Evolutionary conservation across 2,329 filamentous ascomycete genomes (phyloP).

Genomic region (Colletotrichum tropicale): DNA sequence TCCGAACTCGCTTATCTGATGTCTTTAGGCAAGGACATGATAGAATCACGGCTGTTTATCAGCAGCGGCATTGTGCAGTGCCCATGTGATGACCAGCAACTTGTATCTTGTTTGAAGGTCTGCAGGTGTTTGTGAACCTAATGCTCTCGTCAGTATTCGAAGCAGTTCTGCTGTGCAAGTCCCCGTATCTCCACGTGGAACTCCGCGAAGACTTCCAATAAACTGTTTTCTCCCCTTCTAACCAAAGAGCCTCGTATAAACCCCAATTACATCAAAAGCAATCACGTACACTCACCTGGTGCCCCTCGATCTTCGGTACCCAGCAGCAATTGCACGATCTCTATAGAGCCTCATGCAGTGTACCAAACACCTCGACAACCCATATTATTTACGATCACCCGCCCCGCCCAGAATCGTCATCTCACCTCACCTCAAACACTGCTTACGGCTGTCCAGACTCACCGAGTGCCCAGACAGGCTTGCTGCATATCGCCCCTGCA

Average conservation of each 20-base stretch:
- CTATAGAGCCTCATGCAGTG: neutral
- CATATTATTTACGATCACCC: neutral
- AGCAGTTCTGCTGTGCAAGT: neutral
- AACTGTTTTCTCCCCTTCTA: neutral
- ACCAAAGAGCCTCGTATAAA: neutral
- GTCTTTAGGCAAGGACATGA: neutral
- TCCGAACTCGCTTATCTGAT: neutral
- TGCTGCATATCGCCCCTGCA: neutral
- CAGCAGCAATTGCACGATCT: neutral
- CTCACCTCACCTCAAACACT: neutral
- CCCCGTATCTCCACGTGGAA: neutral
- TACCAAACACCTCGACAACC: neutral
- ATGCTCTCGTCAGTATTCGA: neutral
- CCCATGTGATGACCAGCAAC: neutral
- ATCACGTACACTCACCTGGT: neutral
- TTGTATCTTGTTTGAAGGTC: neutral
- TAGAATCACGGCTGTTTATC: neutral
- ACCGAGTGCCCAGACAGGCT: neutral
- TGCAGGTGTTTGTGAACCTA: neutral
- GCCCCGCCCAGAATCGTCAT: neutral
- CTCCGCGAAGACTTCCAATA: neutral
- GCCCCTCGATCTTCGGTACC: neutral
- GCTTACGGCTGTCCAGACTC: neutral
- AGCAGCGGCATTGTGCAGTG: neutral
- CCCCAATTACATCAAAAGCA: neutral